Conservation (phyloP, 2,329 filamentous ascomycete genomes). For the Penicillium glabrum region DNA sequence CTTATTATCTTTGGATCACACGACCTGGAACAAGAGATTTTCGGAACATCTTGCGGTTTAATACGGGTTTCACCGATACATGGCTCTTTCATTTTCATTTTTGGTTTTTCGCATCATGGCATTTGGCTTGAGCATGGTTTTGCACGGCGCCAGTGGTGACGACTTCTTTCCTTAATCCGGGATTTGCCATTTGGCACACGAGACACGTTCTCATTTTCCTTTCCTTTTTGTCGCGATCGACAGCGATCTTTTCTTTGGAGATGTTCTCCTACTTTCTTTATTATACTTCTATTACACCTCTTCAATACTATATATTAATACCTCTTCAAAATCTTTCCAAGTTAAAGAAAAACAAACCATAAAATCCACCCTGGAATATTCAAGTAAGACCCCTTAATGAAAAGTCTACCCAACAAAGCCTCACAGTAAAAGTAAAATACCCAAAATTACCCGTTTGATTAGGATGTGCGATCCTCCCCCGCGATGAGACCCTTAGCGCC, state of each 20-base stretch:
- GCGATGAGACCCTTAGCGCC: conserved; percentile 16
- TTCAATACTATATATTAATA: conserved; percentile 5
- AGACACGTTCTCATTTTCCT: conserved; percentile 5
- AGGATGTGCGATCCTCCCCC: conserved; percentile 25
- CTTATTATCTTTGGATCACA: conserved; percentile 7
- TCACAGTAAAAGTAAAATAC: not conserved
- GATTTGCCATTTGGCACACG: conserved; percentile 9
- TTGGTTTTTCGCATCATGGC: conserved; percentile 11
- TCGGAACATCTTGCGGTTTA: conserved; percentile 1
- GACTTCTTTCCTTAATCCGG: conserved; percentile 3
- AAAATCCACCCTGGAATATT: not conserved
- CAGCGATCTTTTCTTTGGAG: not conserved
- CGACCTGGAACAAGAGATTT: not conserved
- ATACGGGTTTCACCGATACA: not conserved
- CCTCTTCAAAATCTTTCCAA: not conserved
- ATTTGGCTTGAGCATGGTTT: conserved; percentile 9
- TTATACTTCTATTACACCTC: not conserved
- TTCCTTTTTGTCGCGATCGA: not conserved
- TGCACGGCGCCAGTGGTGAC: conserved; percentile 14
- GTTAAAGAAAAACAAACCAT: not conserved
- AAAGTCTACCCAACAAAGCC: not conserved
- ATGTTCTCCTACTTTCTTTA: not conserved
- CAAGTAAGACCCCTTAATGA: not conserved
- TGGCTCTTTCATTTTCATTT: not conserved
- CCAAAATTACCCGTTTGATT: conserved; percentile 19